phyloP scores from a whole-genome alignment of 2,329 filamentous ascomycete genomes.

The Xylaria sp. region DNA sequence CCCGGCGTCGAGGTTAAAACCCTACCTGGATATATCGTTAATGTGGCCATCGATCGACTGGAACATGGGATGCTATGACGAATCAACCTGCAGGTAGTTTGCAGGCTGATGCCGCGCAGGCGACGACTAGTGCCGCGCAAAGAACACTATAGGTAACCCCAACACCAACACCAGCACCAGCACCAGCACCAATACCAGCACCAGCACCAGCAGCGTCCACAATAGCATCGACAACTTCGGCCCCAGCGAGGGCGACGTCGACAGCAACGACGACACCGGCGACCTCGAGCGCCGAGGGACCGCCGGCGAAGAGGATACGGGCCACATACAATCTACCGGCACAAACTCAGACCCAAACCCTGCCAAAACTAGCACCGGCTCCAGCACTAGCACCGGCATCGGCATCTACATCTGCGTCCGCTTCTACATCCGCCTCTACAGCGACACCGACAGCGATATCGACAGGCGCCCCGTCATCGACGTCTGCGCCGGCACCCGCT shows the following conservation, averaged over 20 bases:
- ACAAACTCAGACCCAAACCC: not conserved
- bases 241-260: not conserved
- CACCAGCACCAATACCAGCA: not conserved
- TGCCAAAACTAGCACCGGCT: not conserved
- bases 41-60: not conserved
- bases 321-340: not conserved
- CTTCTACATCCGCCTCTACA: not conserved
- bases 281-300: not conserved
- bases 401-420: not conserved
- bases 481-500: too few relatives aligned
- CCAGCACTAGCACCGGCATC: not conserved
- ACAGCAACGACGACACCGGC: not conserved
- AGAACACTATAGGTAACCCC: not conserved
- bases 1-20: too few relatives aligned
- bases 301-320: not conserved
- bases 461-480: not conserved
- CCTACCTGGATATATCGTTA: too few relatives aligned
- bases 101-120: not conserved
- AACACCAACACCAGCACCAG: not conserved
- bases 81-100: not conserved
- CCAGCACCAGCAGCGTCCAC: not conserved
- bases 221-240: not conserved
- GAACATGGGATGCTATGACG: constrained; percentile 19
- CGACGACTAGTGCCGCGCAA: not conserved
- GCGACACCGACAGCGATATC: not conserved